Conservation (phyloP, 1,284 basidiomycete species). For the Vanrija humicola region DNA sequence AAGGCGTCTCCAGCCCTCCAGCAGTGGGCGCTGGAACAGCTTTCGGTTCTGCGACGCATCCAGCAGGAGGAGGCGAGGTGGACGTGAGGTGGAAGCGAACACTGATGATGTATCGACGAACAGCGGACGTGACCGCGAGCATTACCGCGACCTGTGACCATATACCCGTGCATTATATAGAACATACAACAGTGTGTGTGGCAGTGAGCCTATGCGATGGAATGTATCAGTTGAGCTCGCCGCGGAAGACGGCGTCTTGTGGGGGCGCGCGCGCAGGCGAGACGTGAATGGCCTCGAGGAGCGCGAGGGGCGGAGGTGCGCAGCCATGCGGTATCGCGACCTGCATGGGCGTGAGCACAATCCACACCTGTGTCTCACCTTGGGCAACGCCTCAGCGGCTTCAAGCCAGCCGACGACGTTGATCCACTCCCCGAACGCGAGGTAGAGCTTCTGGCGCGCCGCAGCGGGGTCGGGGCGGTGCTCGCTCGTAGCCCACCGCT, state of each 20-base stretch:
- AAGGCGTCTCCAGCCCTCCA: conserved; percentile 6
- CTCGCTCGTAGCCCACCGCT: too few species aligned
- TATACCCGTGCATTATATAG: too few species aligned
- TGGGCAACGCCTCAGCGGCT: conserved; percentile 13
- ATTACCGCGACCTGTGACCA: too few species aligned
- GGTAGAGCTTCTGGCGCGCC: conserved; percentile 13
- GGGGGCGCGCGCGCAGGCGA: conserved; percentile 16
- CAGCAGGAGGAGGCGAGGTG: conserved; percentile 6
- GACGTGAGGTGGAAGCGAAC: not conserved
- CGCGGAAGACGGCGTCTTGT: conserved; percentile 6
- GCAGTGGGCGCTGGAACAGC: conserved; percentile 7
- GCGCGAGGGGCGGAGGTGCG: conserved; percentile 14
- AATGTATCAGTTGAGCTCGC: not conserved
- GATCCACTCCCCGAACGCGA: conserved; percentile 28
- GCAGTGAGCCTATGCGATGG: too few species aligned
- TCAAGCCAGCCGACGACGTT: conserved; percentile 34
- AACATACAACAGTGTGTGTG: too few species aligned
- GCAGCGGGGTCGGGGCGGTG: too few species aligned
- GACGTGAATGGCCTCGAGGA: conserved; percentile 31
- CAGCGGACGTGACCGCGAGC: too few species aligned
- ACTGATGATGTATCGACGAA: too few species aligned
- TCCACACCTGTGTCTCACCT: conserved; percentile 8
- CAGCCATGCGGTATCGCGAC: conserved; percentile 13
- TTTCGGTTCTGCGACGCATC: conserved; percentile 9
- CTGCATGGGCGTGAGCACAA: not conserved